phyloP scores from a whole-genome alignment of 1,284 basidiomycete species.

The Ceraceosorus guamensis region DNA sequence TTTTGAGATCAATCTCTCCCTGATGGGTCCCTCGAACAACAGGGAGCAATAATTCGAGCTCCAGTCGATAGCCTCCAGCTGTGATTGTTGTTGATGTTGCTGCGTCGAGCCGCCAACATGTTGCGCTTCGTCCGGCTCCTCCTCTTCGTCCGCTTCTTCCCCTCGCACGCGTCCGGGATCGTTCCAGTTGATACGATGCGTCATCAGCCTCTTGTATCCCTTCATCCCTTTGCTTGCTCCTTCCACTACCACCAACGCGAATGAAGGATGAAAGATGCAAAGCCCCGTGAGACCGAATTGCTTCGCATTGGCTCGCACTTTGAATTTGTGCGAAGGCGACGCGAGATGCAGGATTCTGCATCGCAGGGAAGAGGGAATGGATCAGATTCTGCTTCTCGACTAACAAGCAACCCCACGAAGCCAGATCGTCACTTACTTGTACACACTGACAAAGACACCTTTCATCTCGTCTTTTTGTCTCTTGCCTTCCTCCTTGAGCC shows the following conservation, averaged over 20 bases:
- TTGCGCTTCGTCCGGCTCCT: slow-evolving; percentile 32
- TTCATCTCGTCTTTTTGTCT: slow-evolving; percentile 62
- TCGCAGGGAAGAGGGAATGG: neutral
- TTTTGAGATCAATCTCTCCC: slow-evolving; percentile 57
- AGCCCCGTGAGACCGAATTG: slow-evolving; percentile 80
- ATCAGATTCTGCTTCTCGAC: neutral
- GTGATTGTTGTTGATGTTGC: neutral
- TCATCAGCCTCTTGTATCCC: slow-evolving; percentile 80
- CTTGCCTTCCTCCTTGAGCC: slow-evolving; percentile 67
- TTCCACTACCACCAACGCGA: slow-evolving; percentile 87
- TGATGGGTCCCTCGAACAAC: slow-evolving; percentile 84
- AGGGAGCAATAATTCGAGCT: slow-evolving; percentile 80
- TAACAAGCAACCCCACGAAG: too few species aligned
- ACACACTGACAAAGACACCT: slow-evolving; percentile 77
- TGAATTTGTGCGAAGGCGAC: slow-evolving; percentile 91
- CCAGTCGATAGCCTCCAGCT: slow-evolving; percentile 52
- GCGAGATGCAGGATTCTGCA: slow-evolving; percentile 66
- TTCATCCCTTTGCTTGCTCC: slow-evolving; percentile 78
- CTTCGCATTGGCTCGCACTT: slow-evolving; percentile 90
- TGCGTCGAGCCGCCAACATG: too few species aligned
- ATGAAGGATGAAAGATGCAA: slow-evolving; percentile 78
- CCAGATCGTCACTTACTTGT: slow-evolving; percentile 55
- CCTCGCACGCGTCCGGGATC: slow-evolving; percentile 75
- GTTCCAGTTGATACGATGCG: slow-evolving; percentile 85
- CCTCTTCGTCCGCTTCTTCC: slow-evolving; percentile 52